A percentile compares a stretch with the other conserved stretches of the same genome.
Conservation (phyloP, 345 rosid species). For the Populus deltoides region DNA sequence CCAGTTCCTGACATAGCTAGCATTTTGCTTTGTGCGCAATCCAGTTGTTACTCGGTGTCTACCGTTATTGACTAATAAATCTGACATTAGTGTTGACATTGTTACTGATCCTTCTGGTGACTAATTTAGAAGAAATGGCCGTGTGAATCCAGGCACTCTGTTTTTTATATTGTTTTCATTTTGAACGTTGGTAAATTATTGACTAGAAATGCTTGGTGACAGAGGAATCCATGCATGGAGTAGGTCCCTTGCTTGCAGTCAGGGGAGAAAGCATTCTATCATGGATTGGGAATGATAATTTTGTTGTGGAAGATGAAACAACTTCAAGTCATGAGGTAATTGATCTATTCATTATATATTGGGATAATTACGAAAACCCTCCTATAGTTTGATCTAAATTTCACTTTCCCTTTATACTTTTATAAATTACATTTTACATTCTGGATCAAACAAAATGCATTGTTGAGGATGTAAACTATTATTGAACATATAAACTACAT, state of each 20-base stretch:
- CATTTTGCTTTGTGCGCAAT: not conserved
- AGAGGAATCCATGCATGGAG: constrained; percentile 50
- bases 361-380: no score
- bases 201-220: constrained; percentile 15
- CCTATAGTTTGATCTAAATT: no score
- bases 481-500: no score
- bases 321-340: constrained; percentile 56
- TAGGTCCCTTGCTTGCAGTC: constrained; percentile 61
- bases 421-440: no score
- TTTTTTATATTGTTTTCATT: not conserved
- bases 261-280: constrained; percentile 72
- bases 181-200: not conserved
- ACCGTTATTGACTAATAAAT: not conserved
- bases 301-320: constrained; percentile 55
- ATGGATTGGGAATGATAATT: constrained; percentile 66
- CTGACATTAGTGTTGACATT: not conserved
- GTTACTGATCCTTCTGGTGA: not conserved
- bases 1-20: not conserved
- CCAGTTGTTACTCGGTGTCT: not conserved
- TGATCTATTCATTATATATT: not conserved
- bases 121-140: not conserved
- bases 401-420: no score
- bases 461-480: no score
- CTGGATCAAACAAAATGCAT: no score
- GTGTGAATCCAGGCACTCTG: not conserved